A percentile compares a stretch with the other conserved stretches of the same genome.
phyloP scores from a whole-genome alignment of 352 stramenopile genomes.

The Phytophthora capsici region DNA sequence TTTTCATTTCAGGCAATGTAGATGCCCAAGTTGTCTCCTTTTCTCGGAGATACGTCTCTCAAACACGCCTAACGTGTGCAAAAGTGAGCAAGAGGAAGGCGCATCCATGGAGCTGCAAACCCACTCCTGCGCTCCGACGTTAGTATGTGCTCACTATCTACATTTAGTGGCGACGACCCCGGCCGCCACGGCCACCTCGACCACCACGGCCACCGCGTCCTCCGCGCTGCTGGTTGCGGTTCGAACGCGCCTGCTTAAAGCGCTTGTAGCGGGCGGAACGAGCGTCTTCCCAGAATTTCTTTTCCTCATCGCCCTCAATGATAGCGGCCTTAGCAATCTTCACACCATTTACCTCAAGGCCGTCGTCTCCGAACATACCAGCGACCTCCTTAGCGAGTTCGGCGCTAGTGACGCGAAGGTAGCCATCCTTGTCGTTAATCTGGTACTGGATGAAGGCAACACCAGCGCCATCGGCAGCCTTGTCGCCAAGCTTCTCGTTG shows the following conservation, averaged over 20 bases:
- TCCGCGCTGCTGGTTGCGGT: conserved; percentile 64
- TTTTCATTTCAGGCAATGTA: conserved; percentile 25
- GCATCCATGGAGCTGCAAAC: conserved; percentile 8
- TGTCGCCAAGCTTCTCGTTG: conserved; percentile 83
- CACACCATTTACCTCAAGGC: conserved; percentile 74
- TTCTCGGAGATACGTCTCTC: conserved; percentile 9
- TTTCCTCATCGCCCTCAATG: conserved; percentile 81
- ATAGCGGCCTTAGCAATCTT: conserved; percentile 63
- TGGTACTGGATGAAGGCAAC: conserved; percentile 91
- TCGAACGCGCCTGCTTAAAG: conserved; percentile 82
- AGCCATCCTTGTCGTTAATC: conserved; percentile 72
- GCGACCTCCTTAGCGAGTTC: conserved; percentile 74
- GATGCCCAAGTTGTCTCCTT: conserved; percentile 15
- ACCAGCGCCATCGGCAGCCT: conserved; percentile 59
- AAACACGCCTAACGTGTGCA: conserved; percentile 7
- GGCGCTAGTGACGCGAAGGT: conserved; percentile 65
- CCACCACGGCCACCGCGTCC: conserved; percentile 43
- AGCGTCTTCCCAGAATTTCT: conserved; percentile 86
- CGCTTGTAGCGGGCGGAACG: conserved; percentile 73
- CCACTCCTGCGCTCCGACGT: conserved; percentile 5
- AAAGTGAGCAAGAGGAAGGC: conserved; percentile 8
- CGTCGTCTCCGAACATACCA: conserved; percentile 59
- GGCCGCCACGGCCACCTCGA: conserved; percentile 48
- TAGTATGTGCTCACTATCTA: conserved; percentile 17
- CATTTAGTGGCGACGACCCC: conserved; percentile 49